phyloP scores from a whole-genome alignment of 208 protist species.

The Leishmania amazonensis region DNA sequence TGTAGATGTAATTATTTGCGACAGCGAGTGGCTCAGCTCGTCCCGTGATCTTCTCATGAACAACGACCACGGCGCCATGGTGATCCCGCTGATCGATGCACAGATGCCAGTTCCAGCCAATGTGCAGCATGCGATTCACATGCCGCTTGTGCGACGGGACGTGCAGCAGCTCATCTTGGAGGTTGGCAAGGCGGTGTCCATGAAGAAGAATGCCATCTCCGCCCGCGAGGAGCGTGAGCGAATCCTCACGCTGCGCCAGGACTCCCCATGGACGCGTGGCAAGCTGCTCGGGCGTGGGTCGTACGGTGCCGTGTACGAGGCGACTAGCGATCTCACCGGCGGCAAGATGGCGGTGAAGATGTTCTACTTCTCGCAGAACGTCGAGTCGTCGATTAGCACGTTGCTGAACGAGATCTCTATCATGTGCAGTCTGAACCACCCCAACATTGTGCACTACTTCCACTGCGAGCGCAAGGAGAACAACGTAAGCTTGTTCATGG shows the following conservation, averaged over 20 bases:
- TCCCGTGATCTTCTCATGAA: constrained; percentile 67
- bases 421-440: constrained; percentile 92
- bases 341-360: constrained; percentile 94
- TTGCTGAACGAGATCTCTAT: constrained; percentile 92
- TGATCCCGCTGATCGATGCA: constrained; percentile 67
- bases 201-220: constrained; percentile 83
- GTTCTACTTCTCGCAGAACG: constrained; percentile 84
- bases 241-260: constrained; percentile 87
- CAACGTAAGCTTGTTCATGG: constrained; percentile 92
- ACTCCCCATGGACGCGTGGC: constrained; percentile 91
- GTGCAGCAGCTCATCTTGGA: constrained; percentile 79
- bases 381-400: constrained; percentile 76
- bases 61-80: constrained; percentile 62
- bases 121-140: constrained; percentile 69
- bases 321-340: constrained; percentile 89
- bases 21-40: constrained; percentile 82
- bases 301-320: constrained; percentile 91
- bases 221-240: constrained; percentile 83
- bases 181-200: constrained; percentile 77
- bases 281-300: constrained; percentile 86
- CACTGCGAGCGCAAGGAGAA: constrained; percentile 89
- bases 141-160: constrained; percentile 74
- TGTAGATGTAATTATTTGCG: constrained; percentile 88
- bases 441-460: constrained; percentile 94
- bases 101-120: constrained; percentile 47